These are phyloP conservation scores for Rhizoclosmatium sp. DNA, from an alignment of 192 early-diverging fungal genomes.

Conservation along the genomic window DNA sequence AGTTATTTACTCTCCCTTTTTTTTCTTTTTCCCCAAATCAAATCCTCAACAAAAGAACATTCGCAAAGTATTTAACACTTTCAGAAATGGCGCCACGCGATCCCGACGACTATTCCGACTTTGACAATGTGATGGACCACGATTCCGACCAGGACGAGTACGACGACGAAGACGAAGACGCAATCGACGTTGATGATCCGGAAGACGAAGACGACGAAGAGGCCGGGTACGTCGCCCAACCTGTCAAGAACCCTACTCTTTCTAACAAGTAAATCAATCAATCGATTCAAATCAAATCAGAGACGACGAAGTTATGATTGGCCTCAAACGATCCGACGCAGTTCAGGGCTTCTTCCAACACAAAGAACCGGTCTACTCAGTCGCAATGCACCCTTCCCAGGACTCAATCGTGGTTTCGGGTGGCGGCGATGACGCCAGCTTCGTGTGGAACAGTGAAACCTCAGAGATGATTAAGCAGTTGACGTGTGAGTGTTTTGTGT, in stretches of 20 bases:
- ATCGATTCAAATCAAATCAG: background rate
- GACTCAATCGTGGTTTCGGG: slow-evolving; percentile 77
- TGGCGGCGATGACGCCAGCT: slow-evolving; percentile 92
- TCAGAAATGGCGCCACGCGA: background rate
- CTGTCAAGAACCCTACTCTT: background rate
- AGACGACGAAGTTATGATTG: slow-evolving; percentile 47
- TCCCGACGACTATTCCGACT: slow-evolving; percentile 30
- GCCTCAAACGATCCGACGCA: slow-evolving; percentile 74
- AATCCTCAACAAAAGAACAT: background rate
- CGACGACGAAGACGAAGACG: slow-evolving; percentile 23
- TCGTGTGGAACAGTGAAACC: slow-evolving; percentile 85
- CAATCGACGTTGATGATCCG: slow-evolving; percentile 30
- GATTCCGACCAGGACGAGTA: slow-evolving; percentile 39
- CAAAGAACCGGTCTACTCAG: slow-evolving; percentile 86
- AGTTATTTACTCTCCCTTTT: slow-evolving; percentile 4
- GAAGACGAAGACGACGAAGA: slow-evolving; percentile 46
- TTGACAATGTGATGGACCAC: slow-evolving; percentile 22
- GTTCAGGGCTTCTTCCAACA: slow-evolving; percentile 91
- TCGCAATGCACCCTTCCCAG: slow-evolving; percentile 81
- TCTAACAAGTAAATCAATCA: background rate
- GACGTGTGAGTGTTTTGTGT: slow-evolving; percentile 51
- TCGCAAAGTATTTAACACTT: background rate
- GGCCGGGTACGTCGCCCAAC: background rate
- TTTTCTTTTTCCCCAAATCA: slow-evolving; percentile 15
- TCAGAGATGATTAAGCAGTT: slow-evolving; percentile 79